Base-by-base conservation (phyloP, 768 basidiomycete genomes). In the Podaxis sp. region DNA sequence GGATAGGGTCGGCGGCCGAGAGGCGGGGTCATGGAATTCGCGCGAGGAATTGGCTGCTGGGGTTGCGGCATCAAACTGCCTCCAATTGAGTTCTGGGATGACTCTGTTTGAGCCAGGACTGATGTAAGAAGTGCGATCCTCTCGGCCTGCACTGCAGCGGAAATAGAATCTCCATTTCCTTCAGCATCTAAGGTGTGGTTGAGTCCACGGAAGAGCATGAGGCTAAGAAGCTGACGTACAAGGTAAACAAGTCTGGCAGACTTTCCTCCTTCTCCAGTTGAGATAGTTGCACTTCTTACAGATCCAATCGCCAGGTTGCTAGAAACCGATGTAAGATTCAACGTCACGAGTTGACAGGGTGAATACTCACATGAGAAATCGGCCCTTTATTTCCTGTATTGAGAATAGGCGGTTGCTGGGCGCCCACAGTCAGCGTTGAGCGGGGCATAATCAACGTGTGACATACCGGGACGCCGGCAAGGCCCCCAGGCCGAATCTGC, bases 351-450 rank as follows among this genome's bases (percentile, higher is more conserved):
- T 41, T 57, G 33, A 58, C 36, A 64, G 6, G 58, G 63, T 60
- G 29, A 74, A 72, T 46, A 86, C 85, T 69, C 80, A 88, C 82
- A 75, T 93, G 90, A 66, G 91, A 89, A 58, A 94, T 94, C 7
- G 93, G 92, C 25, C 92, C 92, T 60, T 89, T 83, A 73, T 94
- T 94, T 1, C 92, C 92, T 0, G 93, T 94, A 71, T 94, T 94
- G 66, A 94, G 77, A 68, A 94, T 94, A 60, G 92, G 93, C 24
- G 92, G 93, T 65, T 89, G 90, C 86, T 90, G 71, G 54, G 61
- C 63, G 61, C 56, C 51, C 67, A 55, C 64, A 61, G 63, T 65
- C 25, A 61, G 53, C 25, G 24, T 38, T 25, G n/a, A 37, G 22
- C 22, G 38, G 38, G 9, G 55, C 27, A 12, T 8, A 37, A 19